Evolutionary conservation across 2,329 filamentous ascomycete species (phyloP).

Genomic region (Colletotrichum limetticola): DNA sequence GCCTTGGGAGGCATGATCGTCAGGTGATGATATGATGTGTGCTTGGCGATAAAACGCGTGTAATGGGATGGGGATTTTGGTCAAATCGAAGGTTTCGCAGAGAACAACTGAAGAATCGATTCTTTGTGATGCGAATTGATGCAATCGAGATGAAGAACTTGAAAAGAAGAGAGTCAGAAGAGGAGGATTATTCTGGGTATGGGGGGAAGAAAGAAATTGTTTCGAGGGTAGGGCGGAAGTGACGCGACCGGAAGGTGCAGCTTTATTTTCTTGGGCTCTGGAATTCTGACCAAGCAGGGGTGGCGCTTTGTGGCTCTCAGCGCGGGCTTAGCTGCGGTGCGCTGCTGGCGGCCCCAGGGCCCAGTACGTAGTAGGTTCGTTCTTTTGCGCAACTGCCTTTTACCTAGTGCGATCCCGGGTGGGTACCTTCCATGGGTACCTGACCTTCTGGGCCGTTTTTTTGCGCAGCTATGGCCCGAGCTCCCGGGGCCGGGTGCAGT

Average conservation of each 20-base stretch:
- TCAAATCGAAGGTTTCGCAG: neutral
- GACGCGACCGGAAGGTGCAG: conserved; percentile 34
- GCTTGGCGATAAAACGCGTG: conserved; percentile 20
- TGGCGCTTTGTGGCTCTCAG: conserved; percentile 31
- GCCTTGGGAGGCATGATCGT: conserved; percentile 40
- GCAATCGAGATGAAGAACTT: neutral
- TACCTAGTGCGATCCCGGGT: conserved; percentile 2
- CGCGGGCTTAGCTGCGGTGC: conserved; percentile 10
- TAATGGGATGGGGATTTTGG: neutral
- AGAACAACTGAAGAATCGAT: neutral
- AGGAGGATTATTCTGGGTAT: conserved; percentile 14
- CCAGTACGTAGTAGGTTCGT: too few relatives aligned
- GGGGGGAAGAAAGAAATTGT: conserved; percentile 16
- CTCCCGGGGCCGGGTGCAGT: conserved; percentile 21
- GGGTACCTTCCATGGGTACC: neutral
- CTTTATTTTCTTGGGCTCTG: conserved; percentile 34
- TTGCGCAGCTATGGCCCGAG: conserved; percentile 23
- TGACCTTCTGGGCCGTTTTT: conserved; percentile 13
- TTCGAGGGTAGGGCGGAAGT: conserved; percentile 19
- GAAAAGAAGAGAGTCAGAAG: conserved; percentile 9
- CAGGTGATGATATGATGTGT: conserved; percentile 11
- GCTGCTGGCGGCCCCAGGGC: neutral
- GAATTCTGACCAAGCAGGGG: conserved; percentile 33
- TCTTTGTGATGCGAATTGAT: conserved; percentile 13
- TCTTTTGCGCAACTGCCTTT: neutral